Conservation (phyloP, 2,329 filamentous ascomycete species). For the Ilyonectria sp. region DNA sequence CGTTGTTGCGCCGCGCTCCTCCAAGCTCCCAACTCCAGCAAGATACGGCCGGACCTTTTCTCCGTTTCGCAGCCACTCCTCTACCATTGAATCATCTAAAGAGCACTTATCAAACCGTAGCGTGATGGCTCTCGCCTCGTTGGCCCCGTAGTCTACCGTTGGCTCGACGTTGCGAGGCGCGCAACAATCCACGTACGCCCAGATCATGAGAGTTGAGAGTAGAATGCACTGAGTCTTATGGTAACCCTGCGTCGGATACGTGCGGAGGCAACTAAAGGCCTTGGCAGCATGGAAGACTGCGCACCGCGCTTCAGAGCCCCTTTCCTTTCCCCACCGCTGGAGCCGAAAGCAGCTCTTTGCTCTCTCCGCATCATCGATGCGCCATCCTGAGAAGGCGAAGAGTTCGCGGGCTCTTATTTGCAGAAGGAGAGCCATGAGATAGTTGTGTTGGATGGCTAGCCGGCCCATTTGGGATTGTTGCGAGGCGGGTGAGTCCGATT, state of each 20-base stretch:
- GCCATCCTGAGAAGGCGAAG: conserved; percentile 1
- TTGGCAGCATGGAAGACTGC: not conserved
- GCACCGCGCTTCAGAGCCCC: not conserved
- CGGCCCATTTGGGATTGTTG: not conserved
- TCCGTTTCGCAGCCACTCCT: not conserved
- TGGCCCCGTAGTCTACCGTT: not conserved
- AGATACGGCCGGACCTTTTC: not conserved
- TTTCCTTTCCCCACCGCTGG: not conserved
- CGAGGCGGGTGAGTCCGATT: not conserved
- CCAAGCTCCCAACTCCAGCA: not conserved
- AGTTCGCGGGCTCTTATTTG: not conserved
- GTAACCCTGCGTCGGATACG: not conserved
- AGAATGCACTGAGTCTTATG: not conserved
- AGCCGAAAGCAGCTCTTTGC: not conserved
- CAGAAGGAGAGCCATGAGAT: not conserved
- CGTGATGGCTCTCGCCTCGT: not conserved
- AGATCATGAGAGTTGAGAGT: not conserved
- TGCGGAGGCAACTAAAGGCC: not conserved
- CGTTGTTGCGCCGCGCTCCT: not conserved
- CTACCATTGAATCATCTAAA: not conserved
- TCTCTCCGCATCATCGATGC: conserved; percentile 1
- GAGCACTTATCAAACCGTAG: not conserved
- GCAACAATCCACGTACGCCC: not conserved
- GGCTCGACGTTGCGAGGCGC: not conserved
- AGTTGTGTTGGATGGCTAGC: not conserved